Evolutionary conservation across 768 basidiomycete species (phyloP), one percentile per base, ranked within the genome.

Genomic region (Pisolithus tinctorius): DNA sequence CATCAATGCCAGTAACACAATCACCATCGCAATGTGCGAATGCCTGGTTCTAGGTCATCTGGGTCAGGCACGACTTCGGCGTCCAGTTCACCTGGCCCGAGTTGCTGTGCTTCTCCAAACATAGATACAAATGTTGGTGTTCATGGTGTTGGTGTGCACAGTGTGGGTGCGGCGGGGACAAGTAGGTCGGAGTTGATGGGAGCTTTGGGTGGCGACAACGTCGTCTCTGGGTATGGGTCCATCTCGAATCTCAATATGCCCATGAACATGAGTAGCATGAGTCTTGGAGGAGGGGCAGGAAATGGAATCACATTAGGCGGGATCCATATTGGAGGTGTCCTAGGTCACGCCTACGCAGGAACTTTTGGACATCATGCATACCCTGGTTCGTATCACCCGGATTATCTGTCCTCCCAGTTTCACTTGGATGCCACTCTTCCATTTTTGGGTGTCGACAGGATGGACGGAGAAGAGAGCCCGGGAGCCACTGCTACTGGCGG

Each of bases 311-410:
- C 34, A 13, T 34, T 34, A 14, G 34, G 34, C 4, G 34, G 34
- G 11, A 34, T 34, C 10, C 11, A 34, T 34, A 14, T 34, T 11
- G 31, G 31, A 11, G 11, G 11, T 11, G 31, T 5, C 34, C 14
- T 34, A 13, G 34, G 34, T 14, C 11, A 34, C 13, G 67, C 48
- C 34, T 68, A 61, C 61, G 44, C 67, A 47, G 57, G 60, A 58
- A 52, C 69, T 10, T 75, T 74, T 67, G 70, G 6, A 30, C 4
- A 30, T 30, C 30, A 71, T 55, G 65, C 71, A 16, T 88, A 75
- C 64, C 83, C 87, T 3, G 86, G 86, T 0, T 84, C 85, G 4
- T 88, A 86, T 57, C 83, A 86, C 55, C 84, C 84, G 2, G 87
- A 88, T 60, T 82, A 85, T 50, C 66, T 87, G 11, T 68, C 74